Conservation (phyloP, 2,329 filamentous ascomycete genomes). For the Alternaria sp. region DNA sequence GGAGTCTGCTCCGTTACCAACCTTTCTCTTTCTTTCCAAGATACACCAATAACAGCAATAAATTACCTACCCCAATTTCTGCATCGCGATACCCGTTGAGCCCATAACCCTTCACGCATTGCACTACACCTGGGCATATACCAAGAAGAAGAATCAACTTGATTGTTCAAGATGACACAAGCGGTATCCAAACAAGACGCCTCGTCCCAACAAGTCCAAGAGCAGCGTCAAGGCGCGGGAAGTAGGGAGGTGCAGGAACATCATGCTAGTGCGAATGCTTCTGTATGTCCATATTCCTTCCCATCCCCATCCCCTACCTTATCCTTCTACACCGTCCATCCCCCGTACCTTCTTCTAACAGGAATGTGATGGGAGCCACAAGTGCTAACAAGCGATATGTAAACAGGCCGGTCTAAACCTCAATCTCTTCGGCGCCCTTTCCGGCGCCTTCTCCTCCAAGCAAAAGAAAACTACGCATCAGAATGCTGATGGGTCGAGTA, state of each 20-base stretch:
- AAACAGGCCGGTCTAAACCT: slow-evolving; percentile 39
- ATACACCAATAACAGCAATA: too few relatives aligned
- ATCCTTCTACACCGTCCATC: too few relatives aligned
- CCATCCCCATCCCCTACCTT: too few relatives aligned
- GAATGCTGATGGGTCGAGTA: slow-evolving; percentile 32
- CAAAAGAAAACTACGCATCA: slow-evolving; percentile 40
- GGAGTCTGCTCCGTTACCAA: background rate
- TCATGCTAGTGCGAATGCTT: slow-evolving; percentile 39
- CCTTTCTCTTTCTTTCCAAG: too few relatives aligned
- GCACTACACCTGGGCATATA: too few relatives aligned
- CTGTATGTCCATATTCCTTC: slow-evolving; percentile 19
- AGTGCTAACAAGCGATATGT: too few relatives aligned
- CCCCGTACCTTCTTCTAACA: too few relatives aligned
- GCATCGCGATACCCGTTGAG: background rate
- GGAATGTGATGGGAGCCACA: too few relatives aligned
- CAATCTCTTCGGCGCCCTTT: slow-evolving; percentile 45
- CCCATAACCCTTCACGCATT: too few relatives aligned
- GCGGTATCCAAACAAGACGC: slow-evolving; percentile 25
- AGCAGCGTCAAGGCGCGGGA: slow-evolving; percentile 26
- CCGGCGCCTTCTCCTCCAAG: slow-evolving; percentile 38
- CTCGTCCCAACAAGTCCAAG: slow-evolving; percentile 26
- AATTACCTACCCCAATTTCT: background rate
- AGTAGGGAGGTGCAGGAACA: slow-evolving; percentile 39
- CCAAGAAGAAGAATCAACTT: too few relatives aligned
- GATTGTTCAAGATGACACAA: slow-evolving; percentile 24